These are phyloP conservation scores for Daphne laureola DNA, from an alignment of 441 rosid species.

Conservation along the genomic window DNA sequence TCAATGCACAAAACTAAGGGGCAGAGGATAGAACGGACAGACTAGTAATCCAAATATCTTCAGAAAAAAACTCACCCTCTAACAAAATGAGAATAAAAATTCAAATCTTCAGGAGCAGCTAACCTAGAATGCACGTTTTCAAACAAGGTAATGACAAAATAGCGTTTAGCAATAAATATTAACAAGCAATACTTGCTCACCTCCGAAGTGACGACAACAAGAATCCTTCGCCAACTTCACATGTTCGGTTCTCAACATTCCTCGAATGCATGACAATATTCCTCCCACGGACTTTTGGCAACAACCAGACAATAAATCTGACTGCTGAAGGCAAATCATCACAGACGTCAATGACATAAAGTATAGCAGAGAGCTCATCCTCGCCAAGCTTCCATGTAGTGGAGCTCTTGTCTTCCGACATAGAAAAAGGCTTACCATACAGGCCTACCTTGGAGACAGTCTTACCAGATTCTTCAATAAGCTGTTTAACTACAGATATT, in stretches of 20 bases:
- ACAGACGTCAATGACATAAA: constrained; percentile 79
- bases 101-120: too few species aligned
- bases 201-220: constrained; percentile 79
- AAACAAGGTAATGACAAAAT: too few species aligned
- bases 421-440: constrained; percentile 41
- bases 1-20: constrained; percentile 9
- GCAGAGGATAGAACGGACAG: neutral
- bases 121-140: too few species aligned
- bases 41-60: constrained; percentile 1
- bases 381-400: constrained; percentile 87
- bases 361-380: constrained; percentile 74
- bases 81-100: neutral
- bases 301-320: constrained; percentile 85
- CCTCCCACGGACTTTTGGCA: constrained; percentile 86
- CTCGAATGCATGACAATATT: constrained; percentile 42
- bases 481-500: constrained; percentile 59
- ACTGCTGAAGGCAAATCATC: constrained; percentile 68
- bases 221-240: constrained; percentile 86
- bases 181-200: constrained; percentile 28
- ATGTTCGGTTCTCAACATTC: constrained; percentile 60
- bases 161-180: neutral
- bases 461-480: constrained; percentile 80
- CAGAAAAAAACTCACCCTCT: too few species aligned
- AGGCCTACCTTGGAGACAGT: constrained; percentile 53
- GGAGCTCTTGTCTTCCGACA: constrained; percentile 59